A percentile compares a stretch with the other conserved stretches of the same genome.
These are phyloP conservation scores for Vanrija sp. DNA, from an alignment of 1,284 basidiomycete genomes.

Conservation along the genomic window DNA sequence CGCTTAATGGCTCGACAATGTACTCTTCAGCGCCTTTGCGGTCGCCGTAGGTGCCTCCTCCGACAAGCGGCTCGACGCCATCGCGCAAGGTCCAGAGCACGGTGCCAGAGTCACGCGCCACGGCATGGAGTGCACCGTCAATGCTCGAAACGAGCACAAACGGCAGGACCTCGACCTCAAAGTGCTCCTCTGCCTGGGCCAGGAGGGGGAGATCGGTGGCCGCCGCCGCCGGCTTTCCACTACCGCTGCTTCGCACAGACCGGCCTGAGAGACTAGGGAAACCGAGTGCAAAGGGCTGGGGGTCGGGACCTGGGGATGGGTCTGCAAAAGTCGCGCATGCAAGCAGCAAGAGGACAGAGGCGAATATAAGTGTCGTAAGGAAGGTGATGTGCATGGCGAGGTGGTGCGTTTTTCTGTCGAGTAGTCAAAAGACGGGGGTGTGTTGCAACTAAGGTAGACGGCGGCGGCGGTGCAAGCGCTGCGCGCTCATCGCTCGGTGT, in stretches of 20 bases:
- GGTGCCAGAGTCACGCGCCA: constrained; percentile 42
- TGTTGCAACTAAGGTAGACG: neutral
- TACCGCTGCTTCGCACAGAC: no score
- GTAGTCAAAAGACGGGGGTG: neutral
- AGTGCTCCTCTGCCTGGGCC: constrained; percentile 10
- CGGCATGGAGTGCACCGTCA: constrained; percentile 47
- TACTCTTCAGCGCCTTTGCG: constrained; percentile 30
- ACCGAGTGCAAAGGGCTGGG: neutral
- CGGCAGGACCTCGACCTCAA: constrained; percentile 46
- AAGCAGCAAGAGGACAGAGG: constrained; percentile 11
- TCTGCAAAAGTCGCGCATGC: neutral
- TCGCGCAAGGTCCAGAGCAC: constrained; percentile 40
- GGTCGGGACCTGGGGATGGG: neutral
- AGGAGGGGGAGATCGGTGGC: neutral
- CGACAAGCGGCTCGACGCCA: constrained; percentile 42
- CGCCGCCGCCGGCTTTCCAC: neutral
- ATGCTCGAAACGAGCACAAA: constrained; percentile 47
- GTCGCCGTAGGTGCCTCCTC: constrained; percentile 32
- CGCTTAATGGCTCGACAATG: constrained; percentile 48
- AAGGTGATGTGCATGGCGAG: constrained; percentile 15
- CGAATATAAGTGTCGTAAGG: constrained; percentile 6
- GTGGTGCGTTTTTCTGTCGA: neutral
- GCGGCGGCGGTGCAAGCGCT: constrained; percentile 13
- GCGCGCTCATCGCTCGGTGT: constrained; percentile 16
- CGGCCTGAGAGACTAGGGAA: neutral